These are phyloP conservation scores for Leucogyrophana mollusca DNA, from an alignment of 768 basidiomycete genomes.

Conservation along the genomic window DNA sequence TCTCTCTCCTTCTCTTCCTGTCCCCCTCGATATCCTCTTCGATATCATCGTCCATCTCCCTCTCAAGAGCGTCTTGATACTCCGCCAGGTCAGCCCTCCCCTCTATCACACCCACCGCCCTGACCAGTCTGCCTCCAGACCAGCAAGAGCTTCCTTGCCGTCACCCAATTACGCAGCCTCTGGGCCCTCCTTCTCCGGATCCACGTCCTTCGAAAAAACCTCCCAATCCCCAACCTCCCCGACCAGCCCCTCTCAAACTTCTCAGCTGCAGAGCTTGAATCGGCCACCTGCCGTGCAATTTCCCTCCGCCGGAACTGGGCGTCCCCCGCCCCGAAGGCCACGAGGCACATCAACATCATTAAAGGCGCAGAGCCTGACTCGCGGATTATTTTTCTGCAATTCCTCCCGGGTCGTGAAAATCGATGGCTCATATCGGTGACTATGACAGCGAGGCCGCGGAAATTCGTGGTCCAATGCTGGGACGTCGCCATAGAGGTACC, in stretches of 20 bases:
- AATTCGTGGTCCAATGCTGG: slow-evolving; percentile 55
- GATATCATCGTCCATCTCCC: slow-evolving; percentile 41
- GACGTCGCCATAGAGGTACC: slow-evolving; percentile 37
- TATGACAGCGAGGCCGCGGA: slow-evolving; percentile 17
- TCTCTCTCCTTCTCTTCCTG: slow-evolving; percentile 11
- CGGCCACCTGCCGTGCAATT: slow-evolving; percentile 36
- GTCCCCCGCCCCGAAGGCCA: slow-evolving; percentile 33
- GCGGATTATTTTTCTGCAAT: slow-evolving; percentile 44
- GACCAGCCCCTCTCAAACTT: slow-evolving; percentile 32
- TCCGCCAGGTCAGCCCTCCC: slow-evolving; percentile 44
- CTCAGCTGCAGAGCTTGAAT: slow-evolving; percentile 45
- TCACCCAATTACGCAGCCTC: slow-evolving; percentile 47
- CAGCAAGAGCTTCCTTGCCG: slow-evolving; percentile 38
- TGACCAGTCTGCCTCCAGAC: slow-evolving; percentile 35
- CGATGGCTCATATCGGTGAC: slow-evolving; percentile 50
- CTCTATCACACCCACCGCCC: background rate
- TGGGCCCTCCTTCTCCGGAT: slow-evolving; percentile 47
- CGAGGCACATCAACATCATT: slow-evolving; percentile 23
- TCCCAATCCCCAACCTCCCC: slow-evolving; percentile 47
- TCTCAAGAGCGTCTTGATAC: slow-evolving; percentile 37
- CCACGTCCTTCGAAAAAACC: slow-evolving; percentile 38
- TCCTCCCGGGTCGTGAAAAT: slow-evolving; percentile 42
- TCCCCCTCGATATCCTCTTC: slow-evolving; percentile 52
- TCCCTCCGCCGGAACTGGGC: slow-evolving; percentile 51
- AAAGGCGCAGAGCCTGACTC: slow-evolving; percentile 21